Evolutionary conservation across 2,329 filamentous ascomycete genomes (phyloP).

Genomic region (Neofusicoccum ribis): DNA sequence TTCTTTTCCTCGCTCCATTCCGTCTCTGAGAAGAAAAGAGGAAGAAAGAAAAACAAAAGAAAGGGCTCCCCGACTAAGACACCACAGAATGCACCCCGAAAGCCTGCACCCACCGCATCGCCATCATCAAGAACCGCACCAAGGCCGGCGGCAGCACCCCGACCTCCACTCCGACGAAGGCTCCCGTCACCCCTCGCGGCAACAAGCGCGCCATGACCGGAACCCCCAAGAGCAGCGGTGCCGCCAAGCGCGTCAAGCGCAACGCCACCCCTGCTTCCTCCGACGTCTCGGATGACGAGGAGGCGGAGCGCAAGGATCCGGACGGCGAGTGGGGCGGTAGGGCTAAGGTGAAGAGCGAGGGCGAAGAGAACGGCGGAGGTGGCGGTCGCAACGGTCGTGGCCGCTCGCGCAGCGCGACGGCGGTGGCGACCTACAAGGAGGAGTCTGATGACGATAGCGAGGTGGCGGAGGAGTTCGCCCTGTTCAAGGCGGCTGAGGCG

Average conservation of each 20-base stretch:
- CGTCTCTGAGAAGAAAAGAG: background rate
- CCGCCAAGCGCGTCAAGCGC: background rate
- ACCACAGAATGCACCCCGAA: constrained; percentile 21
- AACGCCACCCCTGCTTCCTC: background rate
- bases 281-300: background rate
- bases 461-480: too few species aligned
- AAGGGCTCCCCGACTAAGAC: too few species aligned
- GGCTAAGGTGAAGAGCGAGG: background rate
- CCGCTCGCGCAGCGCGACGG: too few species aligned
- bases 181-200: background rate
- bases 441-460: too few species aligned
- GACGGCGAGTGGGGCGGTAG: background rate
- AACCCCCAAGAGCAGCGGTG: background rate
- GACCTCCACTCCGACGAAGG: background rate
- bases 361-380: background rate
- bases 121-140: constrained; percentile 16
- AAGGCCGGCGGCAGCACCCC: background rate
- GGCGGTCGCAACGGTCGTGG: background rate
- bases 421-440: too few species aligned
- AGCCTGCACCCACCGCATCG: constrained; percentile 21
- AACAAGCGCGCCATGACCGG: background rate
- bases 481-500: too few species aligned
- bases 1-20: background rate
- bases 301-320: background rate
- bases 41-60: background rate